Evolutionary conservation across 148 eudicot genomes (phyloP), one percentile per base, ranked within the genome.

Genomic region (Pouteria glomerata): DNA sequence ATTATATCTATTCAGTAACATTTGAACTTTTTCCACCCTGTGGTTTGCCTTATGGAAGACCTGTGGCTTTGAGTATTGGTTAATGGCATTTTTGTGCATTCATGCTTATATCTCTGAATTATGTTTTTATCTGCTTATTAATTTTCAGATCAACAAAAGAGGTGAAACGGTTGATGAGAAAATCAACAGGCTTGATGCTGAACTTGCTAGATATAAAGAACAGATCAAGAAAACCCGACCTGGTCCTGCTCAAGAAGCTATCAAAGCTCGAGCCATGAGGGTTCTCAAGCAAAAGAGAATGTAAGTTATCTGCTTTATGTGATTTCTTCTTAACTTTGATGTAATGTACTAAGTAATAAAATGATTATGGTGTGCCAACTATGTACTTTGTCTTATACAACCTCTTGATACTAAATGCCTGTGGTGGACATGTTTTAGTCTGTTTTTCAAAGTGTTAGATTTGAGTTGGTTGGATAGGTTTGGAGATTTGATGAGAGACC

Each of bases 231-330:
- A 83, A 84, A 92, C 96, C 42, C 81, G 98, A 21, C 98, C 96
- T 41, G 98, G 98, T 73, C 98, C 96, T 68, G 98, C 96, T 35
- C 98, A 88, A 73, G 98, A 92, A 71, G 98, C 98, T 76, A 91
- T 92, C 4, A 92, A 90, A 81, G 93, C 96, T 82, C 86, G 98
- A 72, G 98, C 98, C 24, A 90, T 92, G 96, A 90, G 96, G 77
- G 89, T 92, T 57, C 91, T 92, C 68, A 92, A 90, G 80, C 98
- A 92, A 74, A 92, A 90, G 65, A 81, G 83, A 66, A 92, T 90
- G 98, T 92, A 80, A 66, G 93, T 55, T 57, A 62, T 81, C 45
- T 34, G 61, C 44, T 42, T 52, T 50, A 24, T 8, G 63, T 64
- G 47, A 39, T 39, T 63, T 21, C 35, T 1, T 69, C 6, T 11